phyloP scores from a whole-genome alignment of 2,329 filamentous ascomycete genomes.

The Botrytis hyacinthi region DNA sequence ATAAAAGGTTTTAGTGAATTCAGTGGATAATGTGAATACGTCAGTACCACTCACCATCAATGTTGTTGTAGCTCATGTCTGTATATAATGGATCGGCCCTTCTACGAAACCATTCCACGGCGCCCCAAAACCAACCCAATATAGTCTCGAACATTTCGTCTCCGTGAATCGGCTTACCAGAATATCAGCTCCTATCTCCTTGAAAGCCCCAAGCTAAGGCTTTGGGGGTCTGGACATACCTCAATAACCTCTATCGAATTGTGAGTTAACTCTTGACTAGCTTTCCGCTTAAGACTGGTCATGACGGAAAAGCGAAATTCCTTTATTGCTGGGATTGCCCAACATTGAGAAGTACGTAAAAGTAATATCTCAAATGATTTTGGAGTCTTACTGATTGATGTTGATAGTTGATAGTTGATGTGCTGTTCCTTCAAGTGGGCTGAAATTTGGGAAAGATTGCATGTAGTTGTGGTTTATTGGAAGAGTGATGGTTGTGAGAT shows the following conservation, averaged over 20 bases:
- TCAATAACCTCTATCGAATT: conserved; percentile 24
- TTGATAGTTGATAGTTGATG: conserved; percentile 3
- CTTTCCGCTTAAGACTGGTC: conserved; percentile 32
- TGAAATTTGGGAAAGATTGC: neutral
- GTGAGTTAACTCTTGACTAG: conserved; percentile 28
- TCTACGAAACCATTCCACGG: neutral
- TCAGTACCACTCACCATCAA: conserved; percentile 11
- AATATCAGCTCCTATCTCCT: neutral
- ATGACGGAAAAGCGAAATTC: conserved; percentile 10
- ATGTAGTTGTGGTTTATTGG: neutral
- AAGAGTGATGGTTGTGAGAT: neutral
- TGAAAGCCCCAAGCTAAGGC: neutral
- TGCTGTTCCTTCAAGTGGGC: neutral
- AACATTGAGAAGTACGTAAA: conserved; percentile 11
- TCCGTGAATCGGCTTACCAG: neutral
- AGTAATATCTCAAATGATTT: neutral
- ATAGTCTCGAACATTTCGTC: conserved; percentile 17
- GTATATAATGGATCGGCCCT: conserved; percentile 18
- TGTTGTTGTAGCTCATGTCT: conserved; percentile 19
- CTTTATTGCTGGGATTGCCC: neutral
- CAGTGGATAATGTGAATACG: too few relatives aligned
- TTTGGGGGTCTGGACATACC: conserved; percentile 12
- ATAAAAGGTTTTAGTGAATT: conserved; percentile 10
- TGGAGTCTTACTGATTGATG: neutral
- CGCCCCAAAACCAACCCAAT: conserved; percentile 1